These are phyloP conservation scores for Papiliotrema flavescens DNA, from an alignment of 1,284 basidiomycete genomes.

Conservation along the genomic window DNA sequence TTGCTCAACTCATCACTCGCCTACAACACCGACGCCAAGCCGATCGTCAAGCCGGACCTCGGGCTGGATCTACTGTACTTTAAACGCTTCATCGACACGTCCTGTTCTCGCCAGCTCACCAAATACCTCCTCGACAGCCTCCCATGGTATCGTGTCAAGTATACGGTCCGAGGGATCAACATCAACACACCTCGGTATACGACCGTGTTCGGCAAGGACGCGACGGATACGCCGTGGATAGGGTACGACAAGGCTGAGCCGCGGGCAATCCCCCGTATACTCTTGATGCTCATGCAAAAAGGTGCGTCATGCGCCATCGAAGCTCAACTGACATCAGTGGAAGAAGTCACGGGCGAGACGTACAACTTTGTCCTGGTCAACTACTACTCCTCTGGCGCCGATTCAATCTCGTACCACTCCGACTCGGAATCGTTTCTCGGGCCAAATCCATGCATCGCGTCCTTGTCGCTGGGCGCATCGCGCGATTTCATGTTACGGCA, in stretches of 20 bases:
- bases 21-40: conserved; percentile 17
- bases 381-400: conserved; percentile 46
- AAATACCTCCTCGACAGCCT: conserved; percentile 36
- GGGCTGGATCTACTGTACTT: conserved; percentile 34
- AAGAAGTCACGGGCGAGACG: conserved; percentile 33
- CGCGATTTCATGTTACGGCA: conserved; percentile 47
- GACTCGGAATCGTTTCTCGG: conserved; percentile 49
- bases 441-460: conserved; percentile 44
- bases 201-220: conserved; percentile 44
- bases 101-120: conserved; percentile 19
- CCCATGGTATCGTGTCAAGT: conserved; percentile 45
- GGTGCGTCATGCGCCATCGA: conserved; percentile 12
- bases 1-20: conserved; percentile 6
- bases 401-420: conserved; percentile 47
- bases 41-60: conserved; percentile 17
- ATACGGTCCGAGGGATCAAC: conserved; percentile 32
- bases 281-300: conserved; percentile 25
- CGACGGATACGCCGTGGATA: conserved; percentile 27
- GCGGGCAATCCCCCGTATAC: conserved; percentile 27
- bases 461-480: conserved; percentile 40
- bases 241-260: conserved; percentile 34
- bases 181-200: conserved; percentile 45
- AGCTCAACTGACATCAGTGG: conserved; percentile 20
- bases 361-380: conserved; percentile 46
- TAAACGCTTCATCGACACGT: conserved; percentile 27